Base-by-base conservation (phyloP, 2,329 filamentous ascomycete genomes). In the Didymella pomorum region DNA sequence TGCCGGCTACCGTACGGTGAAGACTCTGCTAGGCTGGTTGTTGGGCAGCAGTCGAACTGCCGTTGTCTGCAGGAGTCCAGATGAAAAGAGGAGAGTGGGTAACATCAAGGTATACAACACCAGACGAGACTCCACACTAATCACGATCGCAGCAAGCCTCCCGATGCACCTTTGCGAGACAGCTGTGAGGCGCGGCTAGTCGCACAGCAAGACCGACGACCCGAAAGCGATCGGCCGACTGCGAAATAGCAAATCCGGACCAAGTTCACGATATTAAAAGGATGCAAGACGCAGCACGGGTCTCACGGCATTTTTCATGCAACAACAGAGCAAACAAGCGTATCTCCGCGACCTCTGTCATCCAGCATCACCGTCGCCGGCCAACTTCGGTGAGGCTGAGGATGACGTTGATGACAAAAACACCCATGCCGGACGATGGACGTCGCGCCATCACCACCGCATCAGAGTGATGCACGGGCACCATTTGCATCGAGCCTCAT, bases 401-500 rank as follows among this genome's bases (percentile, higher is more conserved):
- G 39, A 48, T 52, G 57, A 60, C 57, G 57, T 45, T 52, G 57
- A 60, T 60, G 57, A 60, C 57, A 60, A 60, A 56, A 60, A 29
- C 6, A 29, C 37, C 43, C 7, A 46, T 37, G 31, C 43, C 52
- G 57, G 48, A 56, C 47, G 25, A 45, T 56, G 28, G 37, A 56
- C n/a, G 51, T 58, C 45, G 56, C 50, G 56, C 56, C 56, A 54
- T 50, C 50, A 50, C 56, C 51, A 52, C 41, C 42, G 35, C 47
- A 59, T 42, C 35, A 53, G 55, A 26, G 18, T 54, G 41, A 58
- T 54, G 56, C 56, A 58, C 41, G 54, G 56, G 50, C 39, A 54
- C 39, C 45, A 46, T 28, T 10, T 51, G 45, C 37, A 28, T 46
- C 45, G 18, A 46, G 21, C 25, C 51, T 50, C 46, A 53, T 52